Base-by-base conservation (phyloP, 306 rosid species). In the Sechiopsis laciniata region DNA sequence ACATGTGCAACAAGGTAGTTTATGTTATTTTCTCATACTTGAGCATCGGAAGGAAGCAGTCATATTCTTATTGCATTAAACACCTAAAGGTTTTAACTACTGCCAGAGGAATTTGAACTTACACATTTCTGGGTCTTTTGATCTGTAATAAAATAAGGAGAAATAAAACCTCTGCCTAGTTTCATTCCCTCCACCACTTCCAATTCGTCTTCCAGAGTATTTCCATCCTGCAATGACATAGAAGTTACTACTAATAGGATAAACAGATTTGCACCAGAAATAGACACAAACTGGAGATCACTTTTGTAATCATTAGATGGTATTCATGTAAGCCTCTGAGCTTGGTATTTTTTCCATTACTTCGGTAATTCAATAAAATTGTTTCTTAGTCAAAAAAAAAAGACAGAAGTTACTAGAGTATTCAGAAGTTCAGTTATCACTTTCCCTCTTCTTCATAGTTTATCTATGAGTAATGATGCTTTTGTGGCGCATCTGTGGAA, bases 111-210 rank as follows among this genome's bases (percentile, higher is more conserved):
- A 37, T 54, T 2, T 13, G 21, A 22, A 63, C 97, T 86, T 89
- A 94, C 98, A 85, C 98, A 94, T 84, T 89, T 94, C 77, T 81
- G 98, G 68, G 87, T 88, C 86, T 84, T 90, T 78, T 81, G 91
- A 80, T 94, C 89, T 56, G 88, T 90, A 59, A 94, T 78, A 84
- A 94, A 94, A 81, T 94, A 89, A 65, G 98, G 97, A 84, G 98
- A 90, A 74, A 94, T 86, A 55, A 86, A 90, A 53, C 97, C 98
- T 83, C 97, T 78, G 63, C 75, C 80, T 16, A 90, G 86, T 87
- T 90, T 90, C 98, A 94, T 89, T 84, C 97, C 98, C 87, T 94
- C 97, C 70, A 94, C 96, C 65, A 94, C 96, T 86, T 94, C 97
- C 90, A 90, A 74, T 85, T 89, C 97, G 55, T 90, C 89, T n/a